Percentiles rank a stretch among this genome's conserved stretches.
Evolutionary conservation across 2,329 filamentous ascomycete genomes (phyloP).

Genomic region (Penicillium sp.): DNA sequence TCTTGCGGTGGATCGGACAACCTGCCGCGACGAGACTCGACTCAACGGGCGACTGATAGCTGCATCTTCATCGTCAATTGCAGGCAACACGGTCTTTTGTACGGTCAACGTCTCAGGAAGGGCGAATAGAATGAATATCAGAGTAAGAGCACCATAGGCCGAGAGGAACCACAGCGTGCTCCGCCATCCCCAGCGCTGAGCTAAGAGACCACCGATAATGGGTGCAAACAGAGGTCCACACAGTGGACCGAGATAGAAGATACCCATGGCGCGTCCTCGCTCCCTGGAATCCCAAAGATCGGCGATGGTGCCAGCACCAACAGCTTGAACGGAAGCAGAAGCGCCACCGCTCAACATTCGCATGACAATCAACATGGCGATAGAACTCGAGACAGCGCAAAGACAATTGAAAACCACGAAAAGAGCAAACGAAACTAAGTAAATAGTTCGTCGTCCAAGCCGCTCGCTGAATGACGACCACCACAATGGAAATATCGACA

Average conservation of each 20-base stretch:
- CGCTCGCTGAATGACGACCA: constrained; percentile 79
- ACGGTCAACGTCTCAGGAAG: constrained; percentile 46
- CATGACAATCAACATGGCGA: constrained; percentile 75
- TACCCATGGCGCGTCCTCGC: constrained; percentile 74
- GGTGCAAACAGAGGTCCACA: constrained; percentile 72
- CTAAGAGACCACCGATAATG: constrained; percentile 72
- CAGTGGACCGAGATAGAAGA: constrained; percentile 78
- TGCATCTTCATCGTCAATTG: constrained; percentile 24
- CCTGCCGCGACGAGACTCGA: constrained; percentile 62
- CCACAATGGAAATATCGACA: constrained; percentile 84
- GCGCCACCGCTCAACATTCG: constrained; percentile 72
- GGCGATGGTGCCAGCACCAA: constrained; percentile 78
- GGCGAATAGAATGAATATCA: constrained; percentile 43
- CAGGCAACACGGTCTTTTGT: constrained; percentile 32
- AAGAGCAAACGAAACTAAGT: constrained; percentile 69
- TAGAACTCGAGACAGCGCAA: constrained; percentile 66
- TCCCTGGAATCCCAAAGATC: constrained; percentile 75
- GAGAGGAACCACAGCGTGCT: constrained; percentile 75
- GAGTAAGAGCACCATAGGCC: constrained; percentile 60
- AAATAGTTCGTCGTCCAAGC: constrained; percentile 72
- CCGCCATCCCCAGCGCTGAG: constrained; percentile 69
- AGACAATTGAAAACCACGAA: constrained; percentile 70
- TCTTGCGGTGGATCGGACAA: constrained; percentile 58
- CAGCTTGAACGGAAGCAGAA: constrained; percentile 76
- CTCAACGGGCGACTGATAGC: constrained; percentile 36